Conservation (phyloP, 164 flowering plant species). For the Brasenia schreberi region DNA sequence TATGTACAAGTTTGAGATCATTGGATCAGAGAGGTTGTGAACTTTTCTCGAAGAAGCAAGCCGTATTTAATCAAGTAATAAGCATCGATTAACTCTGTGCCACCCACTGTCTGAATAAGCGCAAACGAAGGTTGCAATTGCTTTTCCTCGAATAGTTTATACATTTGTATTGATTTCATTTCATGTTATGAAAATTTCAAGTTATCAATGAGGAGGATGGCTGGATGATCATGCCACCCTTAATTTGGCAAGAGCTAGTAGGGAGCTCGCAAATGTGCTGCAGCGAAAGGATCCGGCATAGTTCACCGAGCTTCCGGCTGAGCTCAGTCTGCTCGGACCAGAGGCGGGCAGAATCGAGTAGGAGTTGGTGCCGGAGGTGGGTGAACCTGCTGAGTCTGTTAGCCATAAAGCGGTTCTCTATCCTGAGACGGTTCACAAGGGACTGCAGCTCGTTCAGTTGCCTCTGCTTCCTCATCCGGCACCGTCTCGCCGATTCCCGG, state of each 20-base stretch:
- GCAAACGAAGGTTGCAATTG: no score
- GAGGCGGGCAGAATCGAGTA: constrained; percentile 41
- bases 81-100: no score
- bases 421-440: constrained; percentile 41
- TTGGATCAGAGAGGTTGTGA: no score
- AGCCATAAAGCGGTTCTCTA: constrained; percentile 37
- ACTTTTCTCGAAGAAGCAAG: no score
- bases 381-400: constrained; percentile 33
- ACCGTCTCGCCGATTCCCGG: constrained; percentile 83
- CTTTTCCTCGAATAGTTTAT: no score
- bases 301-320: constrained; percentile 29
- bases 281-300: constrained; percentile 20
- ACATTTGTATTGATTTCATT: no score
- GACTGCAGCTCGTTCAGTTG: constrained; percentile 60
- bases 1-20: no score
- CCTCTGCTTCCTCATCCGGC: constrained; percentile 70
- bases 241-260: constrained; percentile 25
- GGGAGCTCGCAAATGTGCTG: constrained; percentile 1
- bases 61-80: no score
- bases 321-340: constrained; percentile 30
- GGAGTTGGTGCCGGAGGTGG: constrained; percentile 18
- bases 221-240: constrained; percentile 24
- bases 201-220: constrained; percentile 21
- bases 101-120: no score
- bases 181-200: constrained; percentile 12